A percentile compares a stretch with the other conserved stretches of the same genome.
Evolutionary conservation across 441 rosid species (phyloP).

Genomic region (Erodium trifolium): DNA sequence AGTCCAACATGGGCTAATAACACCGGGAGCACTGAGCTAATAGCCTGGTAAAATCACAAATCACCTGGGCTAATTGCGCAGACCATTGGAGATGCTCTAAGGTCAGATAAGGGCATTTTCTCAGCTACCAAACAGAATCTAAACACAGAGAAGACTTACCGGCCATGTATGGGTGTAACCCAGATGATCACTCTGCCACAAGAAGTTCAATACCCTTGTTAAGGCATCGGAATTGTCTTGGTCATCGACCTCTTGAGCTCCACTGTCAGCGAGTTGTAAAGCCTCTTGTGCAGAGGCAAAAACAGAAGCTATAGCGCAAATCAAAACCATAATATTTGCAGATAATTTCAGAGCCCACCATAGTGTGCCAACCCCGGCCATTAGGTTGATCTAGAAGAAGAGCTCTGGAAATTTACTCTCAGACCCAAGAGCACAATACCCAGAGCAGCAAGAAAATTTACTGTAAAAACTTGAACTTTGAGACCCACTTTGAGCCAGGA

Average conservation of each 20-base stretch:
- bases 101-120: not conserved
- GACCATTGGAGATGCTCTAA: no score
- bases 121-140: not conserved
- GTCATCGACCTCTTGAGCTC: slow-evolving; percentile 14
- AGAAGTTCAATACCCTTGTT: slow-evolving; percentile 19
- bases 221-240: slow-evolving; percentile 4
- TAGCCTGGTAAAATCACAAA: no score
- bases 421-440: not conserved
- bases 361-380: slow-evolving; percentile 25
- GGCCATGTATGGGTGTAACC: slow-evolving; percentile 54
- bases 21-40: no score
- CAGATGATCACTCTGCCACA: slow-evolving; percentile 24
- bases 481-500: slow-evolving; percentile 2
- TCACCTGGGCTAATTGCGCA: no score
- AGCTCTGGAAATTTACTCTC: not conserved
- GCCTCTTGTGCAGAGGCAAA: slow-evolving; percentile 15
- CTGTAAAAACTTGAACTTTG: not conserved
- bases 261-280: slow-evolving; percentile 3
- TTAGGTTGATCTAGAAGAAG: slow-evolving; percentile 2
- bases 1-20: no score
- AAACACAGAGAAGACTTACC: slow-evolving; percentile 24
- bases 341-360: slow-evolving; percentile 25
- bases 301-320: slow-evolving; percentile 24
- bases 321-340: slow-evolving; percentile 21
- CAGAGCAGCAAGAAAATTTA: not conserved